Conservation (phyloP, 805 yeast species). For the Tetrapisispora fleetii region DNA sequence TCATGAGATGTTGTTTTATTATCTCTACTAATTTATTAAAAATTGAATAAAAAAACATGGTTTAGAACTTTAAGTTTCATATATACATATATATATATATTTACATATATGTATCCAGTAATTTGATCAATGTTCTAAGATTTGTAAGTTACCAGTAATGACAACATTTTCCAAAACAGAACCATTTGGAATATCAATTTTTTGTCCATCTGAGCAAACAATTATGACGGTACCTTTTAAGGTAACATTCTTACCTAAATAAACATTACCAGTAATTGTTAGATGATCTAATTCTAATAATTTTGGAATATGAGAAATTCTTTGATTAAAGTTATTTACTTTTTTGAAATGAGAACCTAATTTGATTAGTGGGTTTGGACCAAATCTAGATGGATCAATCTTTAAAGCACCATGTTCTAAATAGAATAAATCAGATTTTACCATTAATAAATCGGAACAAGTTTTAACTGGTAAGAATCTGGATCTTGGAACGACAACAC, state of each 20-base stretch:
- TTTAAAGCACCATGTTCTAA: conserved; percentile 86
- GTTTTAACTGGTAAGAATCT: conserved; percentile 98
- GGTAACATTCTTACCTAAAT: conserved; percentile 78
- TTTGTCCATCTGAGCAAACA: conserved; percentile 94
- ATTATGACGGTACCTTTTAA: conserved; percentile 96
- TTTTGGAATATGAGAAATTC: conserved; percentile 81
- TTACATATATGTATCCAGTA: background rate
- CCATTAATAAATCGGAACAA: conserved; percentile 86
- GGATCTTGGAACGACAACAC: conserved; percentile 96
- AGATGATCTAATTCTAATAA: conserved; percentile 94
- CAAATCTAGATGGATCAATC: conserved; percentile 76
- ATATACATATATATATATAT: background rate
- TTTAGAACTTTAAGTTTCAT: no score
- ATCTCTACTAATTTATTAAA: background rate
- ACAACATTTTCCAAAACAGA: conserved; percentile 91
- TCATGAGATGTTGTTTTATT: background rate
- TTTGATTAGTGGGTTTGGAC: conserved; percentile 87
- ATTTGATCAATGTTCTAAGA: conserved; percentile 30
- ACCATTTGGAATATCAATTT: conserved; percentile 96
- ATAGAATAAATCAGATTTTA: conserved; percentile 87
- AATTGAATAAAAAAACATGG: no score
- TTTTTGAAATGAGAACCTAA: conserved; percentile 95
- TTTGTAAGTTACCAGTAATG: conserved; percentile 91
- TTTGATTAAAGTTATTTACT: conserved; percentile 79
- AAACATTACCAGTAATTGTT: conserved; percentile 94